These are phyloP conservation scores for Aleurites moluccanus DNA, from an alignment of 441 rosid genomes.

Conservation along the genomic window DNA sequence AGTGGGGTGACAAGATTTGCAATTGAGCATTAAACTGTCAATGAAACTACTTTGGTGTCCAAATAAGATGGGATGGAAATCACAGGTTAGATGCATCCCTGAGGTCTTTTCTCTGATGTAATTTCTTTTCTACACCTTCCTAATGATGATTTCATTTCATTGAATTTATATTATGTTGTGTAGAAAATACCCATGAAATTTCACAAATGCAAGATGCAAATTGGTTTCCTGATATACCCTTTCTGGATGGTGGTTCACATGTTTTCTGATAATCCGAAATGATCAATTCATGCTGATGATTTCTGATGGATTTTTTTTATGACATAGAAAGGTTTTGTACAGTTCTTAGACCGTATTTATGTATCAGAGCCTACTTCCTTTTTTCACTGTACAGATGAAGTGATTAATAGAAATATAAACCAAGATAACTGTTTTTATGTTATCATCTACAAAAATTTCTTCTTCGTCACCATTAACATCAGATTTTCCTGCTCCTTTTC, in stretches of 20 bases:
- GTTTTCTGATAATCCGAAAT: neutral
- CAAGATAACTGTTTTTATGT: no score
- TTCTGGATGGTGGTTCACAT: neutral
- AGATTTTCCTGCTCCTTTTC: no score
- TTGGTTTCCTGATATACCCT: neutral
- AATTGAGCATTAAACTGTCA: constrained; percentile 83
- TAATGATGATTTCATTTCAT: constrained; percentile 11
- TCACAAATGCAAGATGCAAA: constrained; percentile 69
- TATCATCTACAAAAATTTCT: no score
- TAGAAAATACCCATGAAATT: constrained; percentile 81
- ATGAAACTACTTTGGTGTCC: constrained; percentile 98
- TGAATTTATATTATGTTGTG: constrained; percentile 27
- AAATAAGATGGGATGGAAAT: constrained; percentile 98
- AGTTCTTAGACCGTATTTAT: neutral
- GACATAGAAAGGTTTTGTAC: neutral
- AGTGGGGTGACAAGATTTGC: constrained; percentile 91
- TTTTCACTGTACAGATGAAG: no score
- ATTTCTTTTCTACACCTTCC: neutral
- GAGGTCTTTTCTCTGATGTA: neutral
- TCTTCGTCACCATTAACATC: no score
- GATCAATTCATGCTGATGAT: neutral
- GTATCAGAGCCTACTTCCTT: no score
- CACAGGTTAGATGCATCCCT: constrained; percentile 60
- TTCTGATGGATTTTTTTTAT: neutral
- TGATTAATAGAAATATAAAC: no score